These are phyloP conservation scores for Pseudogymnoascus sp. DNA, from an alignment of 2,329 filamentous ascomycete genomes.

Conservation along the genomic window DNA sequence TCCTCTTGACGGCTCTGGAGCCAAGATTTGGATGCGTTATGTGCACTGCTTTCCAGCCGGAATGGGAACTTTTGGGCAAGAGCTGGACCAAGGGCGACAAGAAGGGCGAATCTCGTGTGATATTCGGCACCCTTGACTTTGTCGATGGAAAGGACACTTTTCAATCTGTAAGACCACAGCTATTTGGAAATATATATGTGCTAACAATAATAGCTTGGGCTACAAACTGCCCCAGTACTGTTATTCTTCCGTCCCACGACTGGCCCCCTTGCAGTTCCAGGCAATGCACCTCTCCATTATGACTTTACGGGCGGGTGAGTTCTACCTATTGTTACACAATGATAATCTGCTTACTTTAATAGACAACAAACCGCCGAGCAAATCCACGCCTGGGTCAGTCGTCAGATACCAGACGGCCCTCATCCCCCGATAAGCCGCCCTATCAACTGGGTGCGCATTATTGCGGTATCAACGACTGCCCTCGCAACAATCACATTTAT, in stretches of 20 bases:
- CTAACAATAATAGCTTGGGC: conserved; percentile 58
- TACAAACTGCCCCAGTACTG: conserved; percentile 90
- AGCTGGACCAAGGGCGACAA: conserved; percentile 86
- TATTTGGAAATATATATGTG: conserved; percentile 9
- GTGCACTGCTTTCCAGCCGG: conserved; percentile 85
- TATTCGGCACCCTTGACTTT: conserved; percentile 87
- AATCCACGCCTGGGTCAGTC: conserved; percentile 69
- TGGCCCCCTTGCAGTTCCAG: conserved; percentile 68
- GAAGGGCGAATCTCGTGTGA: conserved; percentile 59
- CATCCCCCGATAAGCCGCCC: conserved; percentile 75
- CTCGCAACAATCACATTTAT: conserved; percentile 63
- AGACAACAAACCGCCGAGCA: conserved; percentile 71
- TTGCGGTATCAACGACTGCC: conserved; percentile 58
- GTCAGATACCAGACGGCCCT: conserved; percentile 69
- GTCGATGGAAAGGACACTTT: conserved; percentile 75
- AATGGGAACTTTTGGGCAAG: conserved; percentile 80
- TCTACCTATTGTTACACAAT: background rate
- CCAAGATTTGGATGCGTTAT: conserved; percentile 75
- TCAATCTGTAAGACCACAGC: conserved; percentile 58
- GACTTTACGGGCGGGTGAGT: conserved; percentile 77
- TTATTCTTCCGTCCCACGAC: conserved; percentile 79
- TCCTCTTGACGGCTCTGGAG: conserved; percentile 84
- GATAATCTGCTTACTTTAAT: conserved; percentile 12
- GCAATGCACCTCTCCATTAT: conserved; percentile 65
- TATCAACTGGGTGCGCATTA: conserved; percentile 76